Percentiles rank a stretch among this genome's conserved stretches.
Evolutionary conservation across 2,329 filamentous ascomycete genomes (phyloP).

Genomic region (Aspergillus proliferans): DNA sequence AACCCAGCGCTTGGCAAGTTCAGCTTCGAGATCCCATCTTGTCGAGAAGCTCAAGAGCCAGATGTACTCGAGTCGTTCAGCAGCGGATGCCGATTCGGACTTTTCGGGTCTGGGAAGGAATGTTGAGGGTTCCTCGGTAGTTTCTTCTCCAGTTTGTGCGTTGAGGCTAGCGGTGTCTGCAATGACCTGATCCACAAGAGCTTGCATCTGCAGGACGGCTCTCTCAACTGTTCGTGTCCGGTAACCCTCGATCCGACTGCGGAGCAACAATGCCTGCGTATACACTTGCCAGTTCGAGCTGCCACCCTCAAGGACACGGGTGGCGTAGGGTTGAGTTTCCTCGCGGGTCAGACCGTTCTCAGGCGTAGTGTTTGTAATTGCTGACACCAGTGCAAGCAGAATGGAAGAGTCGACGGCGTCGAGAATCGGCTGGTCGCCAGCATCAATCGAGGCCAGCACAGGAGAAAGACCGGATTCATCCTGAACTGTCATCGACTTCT

Average conservation of each 20-base stretch:
- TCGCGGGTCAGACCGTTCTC: constrained; percentile 82
- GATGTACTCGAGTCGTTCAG: constrained; percentile 73
- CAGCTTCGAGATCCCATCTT: constrained; percentile 88
- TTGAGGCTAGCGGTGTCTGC: constrained; percentile 63
- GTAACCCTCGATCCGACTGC: constrained; percentile 85
- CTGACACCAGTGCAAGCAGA: constrained; percentile 70
- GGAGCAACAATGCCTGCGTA: constrained; percentile 82
- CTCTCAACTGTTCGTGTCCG: constrained; percentile 81
- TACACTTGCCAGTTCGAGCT: constrained; percentile 98
- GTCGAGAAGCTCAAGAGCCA: constrained; percentile 78
- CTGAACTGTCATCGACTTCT: constrained; percentile 30
- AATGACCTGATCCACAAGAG: constrained; percentile 89
- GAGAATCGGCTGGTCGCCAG: constrained; percentile 75
- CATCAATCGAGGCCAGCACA: constrained; percentile 59
- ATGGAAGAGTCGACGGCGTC: constrained; percentile 83
- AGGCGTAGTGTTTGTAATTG: constrained; percentile 82
- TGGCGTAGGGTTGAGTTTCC: constrained; percentile 86
- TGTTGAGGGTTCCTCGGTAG: constrained; percentile 54
- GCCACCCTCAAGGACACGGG: constrained; percentile 78
- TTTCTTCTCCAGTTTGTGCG: constrained; percentile 22
- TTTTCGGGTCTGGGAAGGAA: constrained; percentile 74
- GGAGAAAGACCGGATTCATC: constrained; percentile 52
- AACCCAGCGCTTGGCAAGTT: constrained; percentile 90
- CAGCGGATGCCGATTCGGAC: constrained; percentile 66
- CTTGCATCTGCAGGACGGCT: constrained; percentile 85